These are phyloP conservation scores for Helminthosporium solani DNA, from an alignment of 2,329 filamentous ascomycete genomes.

Conservation along the genomic window DNA sequence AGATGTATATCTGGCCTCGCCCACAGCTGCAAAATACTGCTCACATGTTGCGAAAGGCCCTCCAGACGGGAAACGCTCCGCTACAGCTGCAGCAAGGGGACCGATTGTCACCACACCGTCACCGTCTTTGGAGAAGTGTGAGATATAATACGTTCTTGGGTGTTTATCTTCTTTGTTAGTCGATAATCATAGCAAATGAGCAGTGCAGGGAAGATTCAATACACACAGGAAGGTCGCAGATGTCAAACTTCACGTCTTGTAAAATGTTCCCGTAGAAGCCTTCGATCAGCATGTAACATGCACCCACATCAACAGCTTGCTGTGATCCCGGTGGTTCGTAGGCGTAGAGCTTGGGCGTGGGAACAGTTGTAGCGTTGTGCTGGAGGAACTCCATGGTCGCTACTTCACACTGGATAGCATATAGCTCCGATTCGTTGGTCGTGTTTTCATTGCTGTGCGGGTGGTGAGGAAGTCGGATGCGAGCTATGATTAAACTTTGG, in stretches of 20 bases:
- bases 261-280: constrained; percentile 5
- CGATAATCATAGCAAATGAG: neutral
- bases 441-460: constrained; percentile 1
- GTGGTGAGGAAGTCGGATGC: constrained; percentile 3
- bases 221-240: constrained; percentile 3
- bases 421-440: constrained; percentile 1
- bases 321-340: constrained; percentile 4
- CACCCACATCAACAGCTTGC: constrained; percentile 2
- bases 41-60: constrained; percentile 20
- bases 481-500: constrained; percentile 3
- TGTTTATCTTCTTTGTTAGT: neutral
- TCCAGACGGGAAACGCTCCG: constrained; percentile 5
- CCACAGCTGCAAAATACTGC: constrained; percentile 24
- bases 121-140: constrained; percentile 1
- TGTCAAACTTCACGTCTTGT: constrained; percentile 3
- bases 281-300: constrained; percentile 4
- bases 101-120: constrained; percentile 17
- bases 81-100: constrained; percentile 13
- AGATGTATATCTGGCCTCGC: constrained; percentile 9
- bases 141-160: constrained; percentile 4
- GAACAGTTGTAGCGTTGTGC: constrained; percentile 1
- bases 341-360: constrained; percentile 2
- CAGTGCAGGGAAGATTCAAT: neutral
- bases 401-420: constrained; percentile 3
- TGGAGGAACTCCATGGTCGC: constrained; percentile 3